Conservation (phyloP, 1,284 basidiomycete genomes). For the Tilletia setariae region DNA sequence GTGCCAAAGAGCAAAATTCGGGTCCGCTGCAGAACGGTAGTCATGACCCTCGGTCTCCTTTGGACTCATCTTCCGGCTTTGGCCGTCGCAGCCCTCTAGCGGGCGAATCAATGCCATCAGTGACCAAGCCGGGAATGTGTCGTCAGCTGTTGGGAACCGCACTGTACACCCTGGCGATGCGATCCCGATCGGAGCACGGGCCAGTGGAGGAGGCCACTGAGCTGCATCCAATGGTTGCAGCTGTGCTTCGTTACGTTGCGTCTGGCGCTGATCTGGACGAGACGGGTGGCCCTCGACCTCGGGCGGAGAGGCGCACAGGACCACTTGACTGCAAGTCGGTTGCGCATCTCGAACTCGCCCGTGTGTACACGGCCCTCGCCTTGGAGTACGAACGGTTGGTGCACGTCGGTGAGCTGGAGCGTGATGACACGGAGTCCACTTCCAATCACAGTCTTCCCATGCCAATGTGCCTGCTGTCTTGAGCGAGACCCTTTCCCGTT, state of each 20-base stretch:
- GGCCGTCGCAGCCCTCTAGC: too few relatives aligned
- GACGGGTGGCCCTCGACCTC: not conserved
- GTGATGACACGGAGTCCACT: too few relatives aligned
- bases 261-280: not conserved
- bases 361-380: slow-evolving; percentile 1
- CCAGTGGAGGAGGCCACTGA: not conserved
- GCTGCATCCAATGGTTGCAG: not conserved
- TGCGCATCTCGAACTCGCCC: not conserved
- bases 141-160: not conserved
- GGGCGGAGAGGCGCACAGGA: not conserved
- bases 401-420: not conserved
- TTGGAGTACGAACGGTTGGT: not conserved
- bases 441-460: not conserved
- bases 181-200: not conserved
- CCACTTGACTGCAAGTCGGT: slow-evolving; percentile 2
- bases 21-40: not conserved
- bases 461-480: not conserved
- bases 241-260: not conserved
- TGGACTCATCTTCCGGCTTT: not conserved
- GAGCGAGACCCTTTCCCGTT: not conserved
- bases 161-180: not conserved
- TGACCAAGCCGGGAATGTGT: not conserved
- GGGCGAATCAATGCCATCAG: too few relatives aligned
- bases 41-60: not conserved
- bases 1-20: not conserved